A percentile compares a stretch with the other conserved stretches of the same genome.
Conservation (phyloP, 176 grass and related monocot species). For the Juncus effusus region DNA sequence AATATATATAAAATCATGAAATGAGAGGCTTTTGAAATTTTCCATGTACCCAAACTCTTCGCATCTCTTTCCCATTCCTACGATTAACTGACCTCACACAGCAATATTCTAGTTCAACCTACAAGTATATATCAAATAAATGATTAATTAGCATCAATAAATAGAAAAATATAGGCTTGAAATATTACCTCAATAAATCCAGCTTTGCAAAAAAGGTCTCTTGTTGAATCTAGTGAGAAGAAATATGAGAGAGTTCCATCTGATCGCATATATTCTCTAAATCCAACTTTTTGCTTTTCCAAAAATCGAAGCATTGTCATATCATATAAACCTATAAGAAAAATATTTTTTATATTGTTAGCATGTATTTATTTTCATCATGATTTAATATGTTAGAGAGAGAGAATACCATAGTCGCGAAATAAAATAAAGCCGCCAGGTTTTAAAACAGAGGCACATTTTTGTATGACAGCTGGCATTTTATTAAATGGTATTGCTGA, state of each 20-base stretch:
- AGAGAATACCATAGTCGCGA: conserved; percentile 77
- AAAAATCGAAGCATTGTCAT: conserved; percentile 96
- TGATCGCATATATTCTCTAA: conserved; percentile 75
- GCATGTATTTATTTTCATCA: neutral
- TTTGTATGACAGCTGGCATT: conserved; percentile 47
- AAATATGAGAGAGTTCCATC: conserved; percentile 91
- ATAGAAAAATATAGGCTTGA: conserved; percentile 12
- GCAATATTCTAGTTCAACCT: conserved; percentile 90
- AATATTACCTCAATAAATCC: conserved; percentile 68
- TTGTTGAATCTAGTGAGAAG: conserved; percentile 69
- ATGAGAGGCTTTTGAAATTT: conserved; percentile 70
- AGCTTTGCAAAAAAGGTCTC: conserved; percentile 64
- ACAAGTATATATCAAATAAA: conserved; percentile 23
- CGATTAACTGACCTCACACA: conserved; percentile 80
- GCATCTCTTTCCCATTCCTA: conserved; percentile 68
- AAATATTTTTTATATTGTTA: neutral
- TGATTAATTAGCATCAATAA: neutral
- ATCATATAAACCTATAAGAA: conserved; percentile 75
- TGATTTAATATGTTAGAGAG: neutral
- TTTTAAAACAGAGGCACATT: conserved; percentile 70
- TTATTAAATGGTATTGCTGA: conserved; percentile 69
- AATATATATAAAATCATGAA: conserved; percentile 4
- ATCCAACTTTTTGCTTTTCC: conserved; percentile 71
- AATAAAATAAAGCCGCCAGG: conserved; percentile 79
- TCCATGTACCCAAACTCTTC: conserved; percentile 86